Conservation (phyloP, 2,329 filamentous ascomycete genomes). For the Pyrenochaeta sp. region DNA sequence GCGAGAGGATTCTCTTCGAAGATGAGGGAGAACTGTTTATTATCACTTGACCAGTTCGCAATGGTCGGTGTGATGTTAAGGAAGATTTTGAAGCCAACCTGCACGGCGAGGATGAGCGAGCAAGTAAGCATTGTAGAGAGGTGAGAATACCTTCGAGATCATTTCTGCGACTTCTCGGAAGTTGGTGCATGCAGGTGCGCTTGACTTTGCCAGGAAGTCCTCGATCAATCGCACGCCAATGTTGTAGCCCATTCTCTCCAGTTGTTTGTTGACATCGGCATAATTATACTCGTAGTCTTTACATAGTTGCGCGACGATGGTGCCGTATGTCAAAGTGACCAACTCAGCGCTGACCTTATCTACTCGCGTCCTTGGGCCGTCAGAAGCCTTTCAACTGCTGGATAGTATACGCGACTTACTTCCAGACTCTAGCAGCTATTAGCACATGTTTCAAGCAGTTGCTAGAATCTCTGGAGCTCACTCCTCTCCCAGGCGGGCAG, state of each 20-base stretch:
- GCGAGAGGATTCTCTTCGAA: slow-evolving; percentile 97
- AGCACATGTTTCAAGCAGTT: slow-evolving; percentile 38
- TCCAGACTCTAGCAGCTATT: slow-evolving; percentile 77
- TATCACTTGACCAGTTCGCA: slow-evolving; percentile 95
- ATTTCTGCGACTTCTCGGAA: slow-evolving; percentile 97
- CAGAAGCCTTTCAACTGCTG: slow-evolving; percentile 15
- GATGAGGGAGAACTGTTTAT: slow-evolving; percentile 93
- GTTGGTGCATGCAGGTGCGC: slow-evolving; percentile 86
- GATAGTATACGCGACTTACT: slow-evolving; percentile 68
- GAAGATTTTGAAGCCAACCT: slow-evolving; percentile 99
- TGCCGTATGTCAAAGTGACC: slow-evolving; percentile 96
- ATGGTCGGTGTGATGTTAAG: slow-evolving; percentile 94
- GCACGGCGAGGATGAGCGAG: slow-evolving; percentile 12
- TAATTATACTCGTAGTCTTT: slow-evolving; percentile 97
- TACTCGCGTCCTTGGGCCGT: slow-evolving; percentile 77
- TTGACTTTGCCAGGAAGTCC: slow-evolving; percentile 96
- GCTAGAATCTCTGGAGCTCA: slow-evolving; percentile 56
- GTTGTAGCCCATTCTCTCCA: slow-evolving; percentile 99
- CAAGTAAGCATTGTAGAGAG: not conserved
- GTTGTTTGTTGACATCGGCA: slow-evolving; percentile 92
- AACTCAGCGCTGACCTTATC: slow-evolving; percentile 99
- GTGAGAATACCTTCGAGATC: slow-evolving; percentile 77
- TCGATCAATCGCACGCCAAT: slow-evolving; percentile 96
- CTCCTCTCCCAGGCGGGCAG: slow-evolving; percentile 77
- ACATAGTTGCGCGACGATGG: slow-evolving; percentile 94